phyloP scores from a whole-genome alignment of 140 eudicot genomes.

The Stevia rebaudiana region DNA sequence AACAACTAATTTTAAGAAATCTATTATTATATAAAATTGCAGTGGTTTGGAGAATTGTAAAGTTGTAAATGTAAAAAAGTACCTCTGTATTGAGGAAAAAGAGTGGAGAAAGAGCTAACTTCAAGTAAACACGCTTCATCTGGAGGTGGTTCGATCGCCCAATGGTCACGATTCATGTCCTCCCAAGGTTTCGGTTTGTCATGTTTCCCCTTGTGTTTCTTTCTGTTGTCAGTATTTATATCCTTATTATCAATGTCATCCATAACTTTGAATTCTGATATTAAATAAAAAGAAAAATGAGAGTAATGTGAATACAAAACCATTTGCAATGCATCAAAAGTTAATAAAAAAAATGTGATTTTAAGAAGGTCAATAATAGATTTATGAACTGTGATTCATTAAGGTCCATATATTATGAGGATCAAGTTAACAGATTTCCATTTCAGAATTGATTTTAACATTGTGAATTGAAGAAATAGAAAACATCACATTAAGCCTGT shows the following conservation, averaged over 20 bases:
- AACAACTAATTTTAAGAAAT: background rate
- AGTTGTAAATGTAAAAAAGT: background rate
- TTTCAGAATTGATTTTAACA: too few relatives aligned
- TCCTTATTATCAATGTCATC: conserved; percentile 16
- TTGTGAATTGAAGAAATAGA: too few relatives aligned
- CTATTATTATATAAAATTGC: too few relatives aligned
- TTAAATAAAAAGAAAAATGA: background rate
- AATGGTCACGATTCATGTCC: conserved; percentile 46
- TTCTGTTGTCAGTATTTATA: background rate
- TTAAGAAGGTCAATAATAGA: too few relatives aligned
- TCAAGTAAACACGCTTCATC: conserved; percentile 74
- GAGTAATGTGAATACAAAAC: background rate
- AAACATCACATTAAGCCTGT: too few relatives aligned
- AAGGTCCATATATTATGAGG: too few relatives aligned
- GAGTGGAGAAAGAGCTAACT: conserved; percentile 85
- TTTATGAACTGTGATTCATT: too few relatives aligned
- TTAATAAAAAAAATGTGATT: too few relatives aligned
- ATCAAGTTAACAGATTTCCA: too few relatives aligned
- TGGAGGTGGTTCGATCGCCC: conserved; percentile 74
- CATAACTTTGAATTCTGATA: conserved; percentile 6
- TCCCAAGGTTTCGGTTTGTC: conserved; percentile 97
- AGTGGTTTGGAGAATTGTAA: background rate
- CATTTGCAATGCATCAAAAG: background rate
- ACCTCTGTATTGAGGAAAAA: conserved; percentile 91
- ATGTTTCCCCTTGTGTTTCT: conserved; percentile 90